phyloP scores from a whole-genome alignment of 148 eudicot species.

The Rheum nobile region DNA sequence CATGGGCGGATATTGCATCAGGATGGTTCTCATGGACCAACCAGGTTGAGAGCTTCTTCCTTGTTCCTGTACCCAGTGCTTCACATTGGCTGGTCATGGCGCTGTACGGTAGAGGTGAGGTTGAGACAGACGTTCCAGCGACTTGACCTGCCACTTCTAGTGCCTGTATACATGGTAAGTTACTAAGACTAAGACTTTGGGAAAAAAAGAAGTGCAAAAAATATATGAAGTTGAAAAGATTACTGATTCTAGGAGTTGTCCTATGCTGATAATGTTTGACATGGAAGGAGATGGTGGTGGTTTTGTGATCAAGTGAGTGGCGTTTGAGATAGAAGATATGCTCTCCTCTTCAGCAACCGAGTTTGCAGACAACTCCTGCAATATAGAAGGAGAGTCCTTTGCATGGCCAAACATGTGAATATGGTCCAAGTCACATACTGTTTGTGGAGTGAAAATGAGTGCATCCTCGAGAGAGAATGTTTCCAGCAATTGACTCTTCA shows the following conservation, averaged over 20 bases:
- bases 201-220: neutral
- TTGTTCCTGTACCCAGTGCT: conserved; percentile 64
- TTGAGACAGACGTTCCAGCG: conserved; percentile 70
- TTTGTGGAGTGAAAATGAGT: conserved; percentile 61
- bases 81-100: conserved; percentile 84
- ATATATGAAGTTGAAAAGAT: neutral
- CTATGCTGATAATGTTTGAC: conserved; percentile 70
- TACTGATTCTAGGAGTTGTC: conserved; percentile 92
- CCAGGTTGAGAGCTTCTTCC: conserved; percentile 85
- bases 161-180: conserved; percentile 40
- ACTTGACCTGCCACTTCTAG: conserved; percentile 97
- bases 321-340: conserved; percentile 47
- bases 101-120: conserved; percentile 78
- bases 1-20: conserved; percentile 15
- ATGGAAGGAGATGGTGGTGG: conserved; percentile 37
- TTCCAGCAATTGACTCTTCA: conserved; percentile 52
- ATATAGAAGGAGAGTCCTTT: conserved; percentile 37
- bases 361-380: conserved; percentile 61
- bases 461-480: conserved; percentile 71
- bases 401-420: conserved; percentile 30
- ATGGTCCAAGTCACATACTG: conserved; percentile 45
- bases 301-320: conserved; percentile 34
- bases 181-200: neutral
- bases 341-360: conserved; percentile 54
- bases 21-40: conserved; percentile 34